Percentiles rank a stretch among this genome's conserved stretches.
Evolutionary conservation across 2,329 filamentous ascomycete genomes (phyloP).

Genomic region (Pseudomassariella vexata): DNA sequence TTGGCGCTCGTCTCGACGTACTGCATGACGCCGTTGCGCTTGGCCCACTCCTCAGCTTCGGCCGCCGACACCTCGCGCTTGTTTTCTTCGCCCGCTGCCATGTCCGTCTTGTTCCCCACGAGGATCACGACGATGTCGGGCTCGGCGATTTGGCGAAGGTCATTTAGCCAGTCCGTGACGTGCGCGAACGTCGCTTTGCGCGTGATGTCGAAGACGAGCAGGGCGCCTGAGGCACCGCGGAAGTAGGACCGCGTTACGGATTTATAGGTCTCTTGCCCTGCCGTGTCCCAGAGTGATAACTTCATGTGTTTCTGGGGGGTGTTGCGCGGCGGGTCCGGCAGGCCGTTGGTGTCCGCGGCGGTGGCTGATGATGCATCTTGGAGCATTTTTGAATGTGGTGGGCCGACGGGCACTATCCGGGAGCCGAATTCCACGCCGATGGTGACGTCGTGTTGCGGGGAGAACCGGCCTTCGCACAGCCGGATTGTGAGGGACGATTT

Average conservation of each 20-base stretch:
- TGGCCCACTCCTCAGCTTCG: slow-evolving; percentile 89
- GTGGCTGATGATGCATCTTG: slow-evolving; percentile 12
- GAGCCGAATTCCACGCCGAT: slow-evolving; percentile 96
- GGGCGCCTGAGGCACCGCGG: slow-evolving; percentile 63
- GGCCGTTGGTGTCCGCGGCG: slow-evolving; percentile 32
- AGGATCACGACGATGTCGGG: slow-evolving; percentile 91
- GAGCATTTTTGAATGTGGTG: slow-evolving; percentile 60
- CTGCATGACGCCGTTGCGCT: slow-evolving; percentile 75
- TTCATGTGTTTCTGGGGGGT: slow-evolving; percentile 76
- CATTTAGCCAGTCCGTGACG: slow-evolving; percentile 88
- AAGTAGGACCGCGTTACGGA: slow-evolving; percentile 93
- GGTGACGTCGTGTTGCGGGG: slow-evolving; percentile 90
- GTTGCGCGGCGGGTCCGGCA: slow-evolving; percentile 46
- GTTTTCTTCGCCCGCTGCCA: slow-evolving; percentile 46
- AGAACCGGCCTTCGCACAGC: slow-evolving; percentile 94
- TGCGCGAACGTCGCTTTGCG: slow-evolving; percentile 79
- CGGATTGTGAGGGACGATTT: slow-evolving; percentile 93
- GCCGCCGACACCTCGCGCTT: slow-evolving; percentile 69
- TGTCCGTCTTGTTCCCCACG: slow-evolving; percentile 91
- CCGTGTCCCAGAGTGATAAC: slow-evolving; percentile 90
- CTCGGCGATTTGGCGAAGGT: slow-evolving; percentile 90
- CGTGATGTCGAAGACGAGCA: slow-evolving; percentile 94
- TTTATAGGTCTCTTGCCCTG: slow-evolving; percentile 96
- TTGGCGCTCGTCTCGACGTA: slow-evolving; percentile 98
- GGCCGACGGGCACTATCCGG: slow-evolving; percentile 84